phyloP scores from a whole-genome alignment of 352 stramenopile genomes.

The Pythium sukuiense region DNA sequence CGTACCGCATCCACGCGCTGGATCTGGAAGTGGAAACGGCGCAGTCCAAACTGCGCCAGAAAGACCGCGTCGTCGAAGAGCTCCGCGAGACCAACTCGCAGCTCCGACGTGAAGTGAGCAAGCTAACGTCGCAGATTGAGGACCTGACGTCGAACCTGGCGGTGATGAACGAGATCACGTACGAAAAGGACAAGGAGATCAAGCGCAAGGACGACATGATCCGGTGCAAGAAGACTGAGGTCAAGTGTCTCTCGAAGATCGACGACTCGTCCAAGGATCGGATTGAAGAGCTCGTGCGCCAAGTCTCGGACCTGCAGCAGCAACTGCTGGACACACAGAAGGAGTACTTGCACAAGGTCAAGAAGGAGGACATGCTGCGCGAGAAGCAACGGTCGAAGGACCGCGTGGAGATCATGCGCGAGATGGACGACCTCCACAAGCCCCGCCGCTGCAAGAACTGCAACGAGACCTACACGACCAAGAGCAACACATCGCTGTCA shows the following conservation, averaged over 20 bases:
- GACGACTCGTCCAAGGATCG: constrained; percentile 76
- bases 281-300: constrained; percentile 74
- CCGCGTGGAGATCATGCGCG: constrained; percentile 64
- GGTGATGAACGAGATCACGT: constrained; percentile 48
- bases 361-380: constrained; percentile 64
- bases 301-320: constrained; percentile 67
- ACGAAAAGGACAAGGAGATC: constrained; percentile 61
- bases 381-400: constrained; percentile 71
- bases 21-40: constrained; percentile 77
- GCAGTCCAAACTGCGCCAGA: constrained; percentile 71
- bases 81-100: constrained; percentile 61
- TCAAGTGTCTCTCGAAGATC: constrained; percentile 74
- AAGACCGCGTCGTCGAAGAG: constrained; percentile 70
- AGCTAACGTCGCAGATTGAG: constrained; percentile 46
- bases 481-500: constrained; percentile 80
- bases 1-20: constrained; percentile 69
- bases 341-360: constrained; percentile 79
- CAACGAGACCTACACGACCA: constrained; percentile 80
- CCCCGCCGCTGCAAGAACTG: constrained; percentile 76
- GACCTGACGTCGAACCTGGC: constrained; percentile 50
- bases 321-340: constrained; percentile 79
- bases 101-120: constrained; percentile 65
- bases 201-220: constrained; percentile 65
- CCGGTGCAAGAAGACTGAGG: constrained; percentile 73
- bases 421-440: constrained; percentile 76